Evolutionary conservation across 2,329 filamentous ascomycete species (phyloP).

Genomic region (Trichoderma polysporum): DNA sequence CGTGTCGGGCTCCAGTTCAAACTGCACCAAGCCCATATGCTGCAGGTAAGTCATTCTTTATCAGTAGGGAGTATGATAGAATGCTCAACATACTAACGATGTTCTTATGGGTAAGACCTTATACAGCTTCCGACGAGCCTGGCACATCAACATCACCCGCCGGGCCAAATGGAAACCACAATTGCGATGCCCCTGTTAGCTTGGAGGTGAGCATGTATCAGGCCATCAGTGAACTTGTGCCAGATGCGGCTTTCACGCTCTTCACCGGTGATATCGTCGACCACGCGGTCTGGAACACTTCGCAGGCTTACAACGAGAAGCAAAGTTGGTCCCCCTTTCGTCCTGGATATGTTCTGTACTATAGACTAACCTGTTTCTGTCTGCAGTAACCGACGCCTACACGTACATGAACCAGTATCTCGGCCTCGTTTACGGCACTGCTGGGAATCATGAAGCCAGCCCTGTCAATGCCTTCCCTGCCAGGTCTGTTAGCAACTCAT

Average conservation of each 20-base stretch:
- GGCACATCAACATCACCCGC: constrained; percentile 51
- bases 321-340: constrained; percentile 28
- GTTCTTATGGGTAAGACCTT: constrained; percentile 37
- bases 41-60: constrained; percentile 44
- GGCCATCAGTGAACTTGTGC: constrained; percentile 47
- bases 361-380: not conserved
- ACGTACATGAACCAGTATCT: constrained; percentile 44
- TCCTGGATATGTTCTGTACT: not conserved
- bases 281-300: constrained; percentile 51
- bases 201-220: constrained; percentile 57
- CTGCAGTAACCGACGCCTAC: constrained; percentile 47
- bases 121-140: constrained; percentile 46
- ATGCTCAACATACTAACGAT: not conserved
- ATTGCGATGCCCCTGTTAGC: constrained; percentile 51
- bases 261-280: constrained; percentile 62
- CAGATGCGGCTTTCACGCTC: constrained; percentile 52
- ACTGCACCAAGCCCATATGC: constrained; percentile 60
- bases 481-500: constrained; percentile 37
- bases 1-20: constrained; percentile 50
- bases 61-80: not conserved
- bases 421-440: constrained; percentile 50
- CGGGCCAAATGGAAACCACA: constrained; percentile 51
- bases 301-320: constrained; percentile 33
- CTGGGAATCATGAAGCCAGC: constrained; percentile 58
- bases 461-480: constrained; percentile 54